Conservation (phyloP, 108 stramenopile genomes). For the Poteriospumella lacustris region DNA sequence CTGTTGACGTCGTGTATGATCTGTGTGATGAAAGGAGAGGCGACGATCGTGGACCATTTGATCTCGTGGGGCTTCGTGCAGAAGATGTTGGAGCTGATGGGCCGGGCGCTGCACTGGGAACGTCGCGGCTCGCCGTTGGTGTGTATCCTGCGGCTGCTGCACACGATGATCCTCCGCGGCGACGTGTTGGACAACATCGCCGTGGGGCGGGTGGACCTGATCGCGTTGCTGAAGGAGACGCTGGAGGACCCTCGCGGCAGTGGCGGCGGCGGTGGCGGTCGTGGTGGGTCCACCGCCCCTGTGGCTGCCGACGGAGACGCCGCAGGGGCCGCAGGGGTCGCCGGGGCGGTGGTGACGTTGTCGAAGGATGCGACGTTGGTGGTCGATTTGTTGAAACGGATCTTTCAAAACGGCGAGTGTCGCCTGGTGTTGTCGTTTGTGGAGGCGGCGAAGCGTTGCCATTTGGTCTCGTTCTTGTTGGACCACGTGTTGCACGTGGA, state of each 20-base stretch:
- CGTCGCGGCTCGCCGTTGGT: slow-evolving; percentile 11
- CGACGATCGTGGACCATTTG: slow-evolving; percentile 19
- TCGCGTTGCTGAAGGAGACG: not conserved
- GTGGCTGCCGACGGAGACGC: not conserved
- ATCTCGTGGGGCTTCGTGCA: slow-evolving; percentile 17
- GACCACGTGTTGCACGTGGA: not conserved
- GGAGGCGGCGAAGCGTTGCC: not conserved
- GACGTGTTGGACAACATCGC: not conserved
- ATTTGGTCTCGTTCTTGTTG: not conserved
- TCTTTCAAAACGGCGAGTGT: not conserved
- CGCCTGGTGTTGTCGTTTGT: not conserved
- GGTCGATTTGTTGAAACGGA: slow-evolving; percentile 1
- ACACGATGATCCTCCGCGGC: not conserved
- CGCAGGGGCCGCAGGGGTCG: too few species aligned
- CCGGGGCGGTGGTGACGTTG: not conserved
- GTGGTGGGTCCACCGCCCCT: too few species aligned
- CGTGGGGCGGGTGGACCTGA: not conserved
- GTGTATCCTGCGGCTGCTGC: slow-evolving; percentile 10
- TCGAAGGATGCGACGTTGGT: slow-evolving; percentile 13
- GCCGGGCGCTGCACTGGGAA: not conserved
- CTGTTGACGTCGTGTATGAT: slow-evolving; percentile 18
- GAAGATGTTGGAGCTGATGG: not conserved
- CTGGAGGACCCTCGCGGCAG: not conserved
- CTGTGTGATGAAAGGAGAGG: slow-evolving; percentile 23
- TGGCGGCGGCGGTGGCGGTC: too few species aligned